Evolutionary conservation across 306 rosid species (phyloP).

Genomic region (Hippophae rhamnoides): DNA sequence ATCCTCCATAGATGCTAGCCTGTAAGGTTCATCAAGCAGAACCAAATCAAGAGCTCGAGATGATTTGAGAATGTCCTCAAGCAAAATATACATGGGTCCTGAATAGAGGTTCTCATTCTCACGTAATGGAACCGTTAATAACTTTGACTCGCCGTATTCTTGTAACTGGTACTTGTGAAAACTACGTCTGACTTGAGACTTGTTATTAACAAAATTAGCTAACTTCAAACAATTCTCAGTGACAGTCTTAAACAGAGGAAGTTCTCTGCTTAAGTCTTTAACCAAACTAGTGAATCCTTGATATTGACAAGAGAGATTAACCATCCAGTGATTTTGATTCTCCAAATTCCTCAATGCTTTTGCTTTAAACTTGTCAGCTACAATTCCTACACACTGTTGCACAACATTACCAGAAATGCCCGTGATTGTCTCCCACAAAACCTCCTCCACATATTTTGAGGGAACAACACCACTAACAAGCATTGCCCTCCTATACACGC

Average conservation of each 20-base stretch:
- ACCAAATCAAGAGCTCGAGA: conserved; percentile 51
- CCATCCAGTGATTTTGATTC: conserved; percentile 88
- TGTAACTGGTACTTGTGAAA: conserved; percentile 70
- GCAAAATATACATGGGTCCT: conserved; percentile 33
- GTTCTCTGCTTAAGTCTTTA: conserved; percentile 63
- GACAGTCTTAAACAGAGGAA: conserved; percentile 51
- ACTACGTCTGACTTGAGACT: conserved; percentile 46
- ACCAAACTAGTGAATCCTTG: conserved; percentile 62
- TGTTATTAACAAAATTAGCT: conserved; percentile 59
- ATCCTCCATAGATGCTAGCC: conserved; percentile 54
- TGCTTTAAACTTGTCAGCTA: conserved; percentile 76
- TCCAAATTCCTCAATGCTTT: conserved; percentile 76
- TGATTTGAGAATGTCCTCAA: conserved; percentile 53
- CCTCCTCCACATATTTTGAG: conserved; percentile 70
- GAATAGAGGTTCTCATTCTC: conserved; percentile 27
- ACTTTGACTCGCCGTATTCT: conserved; percentile 52
- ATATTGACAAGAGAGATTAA: conserved; percentile 79
- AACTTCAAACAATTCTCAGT: conserved; percentile 59
- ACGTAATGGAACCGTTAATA: conserved; percentile 44
- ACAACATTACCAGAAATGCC: conserved; percentile 66
- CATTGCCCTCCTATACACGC: conserved; percentile 64
- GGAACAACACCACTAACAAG: conserved; percentile 63
- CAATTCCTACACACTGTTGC: conserved; percentile 86
- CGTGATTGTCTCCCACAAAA: conserved; percentile 76
- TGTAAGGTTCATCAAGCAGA: conserved; percentile 45